Evolutionary conservation across 1,284 basidiomycete genomes (phyloP), one percentile per base, ranked within the genome.

Genomic region (Entoloma clypeatum): DNA sequence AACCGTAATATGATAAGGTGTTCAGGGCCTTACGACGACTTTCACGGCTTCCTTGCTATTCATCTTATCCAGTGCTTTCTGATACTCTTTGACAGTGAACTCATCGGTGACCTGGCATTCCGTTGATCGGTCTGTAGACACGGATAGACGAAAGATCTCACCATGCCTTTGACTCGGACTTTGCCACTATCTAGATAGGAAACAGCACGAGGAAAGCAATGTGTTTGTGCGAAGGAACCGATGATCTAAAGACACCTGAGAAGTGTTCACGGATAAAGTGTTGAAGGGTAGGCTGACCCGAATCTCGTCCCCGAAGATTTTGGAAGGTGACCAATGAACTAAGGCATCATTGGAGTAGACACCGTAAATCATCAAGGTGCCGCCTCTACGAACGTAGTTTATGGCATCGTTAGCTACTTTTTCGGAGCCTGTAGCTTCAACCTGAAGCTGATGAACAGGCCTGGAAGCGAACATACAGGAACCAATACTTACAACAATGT

Each of bases 111-210:
- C 71, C 76, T 79, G 23, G n/a, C 13, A 3, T n/a, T n/a, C n/a
- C n/a, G n/a, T n/a, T n/a, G n/a, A n/a, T n/a, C n/a, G n/a, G n/a
- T n/a, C n/a, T n/a, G n/a, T n/a, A n/a, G n/a, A n/a, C n/a, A n/a
- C n/a, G 22, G 21, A n/a, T 4, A 30, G 2, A 14, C 18, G 22
- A 18, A n/a, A 28, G 26, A 24, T 31, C 23, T 59, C 39, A 81
- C 89, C 84, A 92, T 88, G 32, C 88, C 89, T 62, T 86, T 83
- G 32, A 86, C 79, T 41, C 73, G 80, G 58, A 93, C 71, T 66
- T 88, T 91, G 22, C 87, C 86, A 53, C 78, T 81, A 57, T 92
- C 89, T 43, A 92, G 77, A 60, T 92, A 90, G n/a, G 81, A 82
- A 35, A 93, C 79, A 5, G 90, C 87, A 33, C 90, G 81, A 41